phyloP scores from a whole-genome alignment of 163 green algal genomes.

The Chloromonas sp. region DNA sequence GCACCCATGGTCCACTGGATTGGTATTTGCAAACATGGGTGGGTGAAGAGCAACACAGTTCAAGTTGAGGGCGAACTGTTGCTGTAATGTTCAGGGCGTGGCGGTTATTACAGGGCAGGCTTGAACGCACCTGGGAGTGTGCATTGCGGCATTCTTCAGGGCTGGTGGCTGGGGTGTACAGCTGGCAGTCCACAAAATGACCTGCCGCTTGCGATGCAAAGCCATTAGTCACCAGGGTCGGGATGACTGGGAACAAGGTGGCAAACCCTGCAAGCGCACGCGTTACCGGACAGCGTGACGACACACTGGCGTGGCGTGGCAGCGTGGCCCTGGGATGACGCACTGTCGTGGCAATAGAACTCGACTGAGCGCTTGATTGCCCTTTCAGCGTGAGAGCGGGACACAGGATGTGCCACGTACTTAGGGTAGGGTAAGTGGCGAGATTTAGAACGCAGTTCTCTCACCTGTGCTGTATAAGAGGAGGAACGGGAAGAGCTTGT shows the following conservation, averaged over 20 bases:
- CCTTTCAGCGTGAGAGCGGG: not conserved
- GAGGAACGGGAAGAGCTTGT: not conserved
- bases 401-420: not conserved
- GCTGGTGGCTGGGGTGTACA: slow-evolving; percentile 12
- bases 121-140: slow-evolving; percentile 31
- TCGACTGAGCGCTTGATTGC: too few relatives aligned
- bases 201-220: slow-evolving; percentile 39
- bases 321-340: not conserved
- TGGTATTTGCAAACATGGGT: not conserved
- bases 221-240: slow-evolving; percentile 44
- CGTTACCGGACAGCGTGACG: not conserved
- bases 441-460: not conserved
- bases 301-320: not conserved
- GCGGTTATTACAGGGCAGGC: too few relatives aligned
- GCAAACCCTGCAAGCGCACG: not conserved
- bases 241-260: not conserved
- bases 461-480: not conserved
- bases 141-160: slow-evolving; percentile 41
- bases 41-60: not conserved
- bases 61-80: not conserved
- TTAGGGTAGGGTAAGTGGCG: not conserved
- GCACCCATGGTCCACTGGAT: not conserved
- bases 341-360: too few relatives aligned
- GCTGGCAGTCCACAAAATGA: slow-evolving; percentile 43
- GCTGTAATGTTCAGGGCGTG: not conserved